Evolutionary conservation across 345 rosid genomes (phyloP).

Genomic region (Angophora floribunda): DNA sequence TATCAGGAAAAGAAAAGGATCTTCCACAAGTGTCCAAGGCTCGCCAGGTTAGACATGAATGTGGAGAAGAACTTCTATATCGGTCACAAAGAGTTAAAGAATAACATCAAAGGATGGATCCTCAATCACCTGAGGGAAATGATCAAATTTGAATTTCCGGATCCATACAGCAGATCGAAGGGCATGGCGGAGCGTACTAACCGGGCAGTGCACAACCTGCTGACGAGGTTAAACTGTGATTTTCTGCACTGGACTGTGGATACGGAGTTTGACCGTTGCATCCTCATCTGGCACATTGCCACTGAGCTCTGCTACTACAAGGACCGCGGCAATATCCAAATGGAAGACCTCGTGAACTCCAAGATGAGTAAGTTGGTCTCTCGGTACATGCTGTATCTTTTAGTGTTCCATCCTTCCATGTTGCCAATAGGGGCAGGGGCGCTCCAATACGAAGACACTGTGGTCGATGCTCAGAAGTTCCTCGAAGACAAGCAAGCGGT

Average conservation of each 20-base stretch:
- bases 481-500: not conserved
- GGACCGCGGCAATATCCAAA: not conserved
- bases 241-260: rapidly evolving
- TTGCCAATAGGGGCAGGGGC: not conserved
- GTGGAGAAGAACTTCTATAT: not conserved
- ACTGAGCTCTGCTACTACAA: not conserved
- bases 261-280: rapidly evolving
- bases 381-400: not conserved
- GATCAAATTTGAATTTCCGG: rapidly evolving
- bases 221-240: not conserved
- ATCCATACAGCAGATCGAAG: rapidly evolving
- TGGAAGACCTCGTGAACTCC: not conserved
- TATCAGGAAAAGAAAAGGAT: not conserved
- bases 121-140: not conserved
- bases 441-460: not conserved
- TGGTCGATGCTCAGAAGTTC: not conserved
- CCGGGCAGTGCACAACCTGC: rapidly evolving
- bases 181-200: not conserved
- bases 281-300: not conserved
- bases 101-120: not conserved
- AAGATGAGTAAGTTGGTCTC: not conserved
- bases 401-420: not conserved
- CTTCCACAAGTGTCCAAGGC: not conserved
- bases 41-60: not conserved
- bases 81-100: not conserved